Percentiles rank a stretch among this genome's conserved stretches.
phyloP scores from a whole-genome alignment of 139 green algal genomes.

The Helicosporidium sp. region DNA sequence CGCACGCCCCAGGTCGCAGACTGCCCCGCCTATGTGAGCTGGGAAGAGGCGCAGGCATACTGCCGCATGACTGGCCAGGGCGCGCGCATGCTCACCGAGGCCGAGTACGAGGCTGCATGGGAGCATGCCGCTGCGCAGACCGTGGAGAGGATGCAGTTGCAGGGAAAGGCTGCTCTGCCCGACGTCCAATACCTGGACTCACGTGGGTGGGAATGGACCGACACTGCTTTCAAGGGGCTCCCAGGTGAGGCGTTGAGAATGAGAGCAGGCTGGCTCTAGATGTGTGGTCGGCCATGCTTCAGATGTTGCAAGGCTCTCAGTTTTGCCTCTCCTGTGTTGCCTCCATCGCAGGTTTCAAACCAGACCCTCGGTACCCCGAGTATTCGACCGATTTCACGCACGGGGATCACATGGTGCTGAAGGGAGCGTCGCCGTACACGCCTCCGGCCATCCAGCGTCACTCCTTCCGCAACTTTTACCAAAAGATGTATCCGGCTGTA shows the following conservation, averaged over 20 bases:
- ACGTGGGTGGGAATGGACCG: conserved; percentile 42
- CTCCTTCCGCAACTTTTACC: conserved; percentile 45
- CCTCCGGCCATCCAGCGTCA: conserved; percentile 18
- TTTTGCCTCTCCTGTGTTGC: no score
- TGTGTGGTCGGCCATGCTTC: no score
- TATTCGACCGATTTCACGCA: conserved; percentile 48
- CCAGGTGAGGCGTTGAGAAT: conserved; percentile 5
- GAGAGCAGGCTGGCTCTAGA: background rate
- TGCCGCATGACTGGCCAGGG: conserved; percentile 5
- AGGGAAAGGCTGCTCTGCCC: background rate
- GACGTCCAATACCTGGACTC: conserved; percentile 4
- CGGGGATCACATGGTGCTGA: conserved; percentile 29
- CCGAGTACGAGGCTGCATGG: conserved; percentile 18
- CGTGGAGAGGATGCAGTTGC: background rate
- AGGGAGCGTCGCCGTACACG: conserved; percentile 26
- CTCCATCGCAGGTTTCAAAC: conserved; percentile 27
- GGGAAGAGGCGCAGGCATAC: conserved; percentile 34
- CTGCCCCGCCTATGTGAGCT: conserved; percentile 21
- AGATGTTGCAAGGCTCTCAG: no score
- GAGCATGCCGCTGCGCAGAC: background rate
- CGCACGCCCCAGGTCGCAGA: conserved; percentile 5
- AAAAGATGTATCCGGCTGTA: conserved; percentile 27
- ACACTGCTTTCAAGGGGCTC: conserved; percentile 22
- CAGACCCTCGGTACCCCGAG: conserved; percentile 29
- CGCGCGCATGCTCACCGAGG: conserved; percentile 31